These are phyloP conservation scores for Neonectria faginata DNA, from an alignment of 2,329 filamentous ascomycete species.

Conservation along the genomic window DNA sequence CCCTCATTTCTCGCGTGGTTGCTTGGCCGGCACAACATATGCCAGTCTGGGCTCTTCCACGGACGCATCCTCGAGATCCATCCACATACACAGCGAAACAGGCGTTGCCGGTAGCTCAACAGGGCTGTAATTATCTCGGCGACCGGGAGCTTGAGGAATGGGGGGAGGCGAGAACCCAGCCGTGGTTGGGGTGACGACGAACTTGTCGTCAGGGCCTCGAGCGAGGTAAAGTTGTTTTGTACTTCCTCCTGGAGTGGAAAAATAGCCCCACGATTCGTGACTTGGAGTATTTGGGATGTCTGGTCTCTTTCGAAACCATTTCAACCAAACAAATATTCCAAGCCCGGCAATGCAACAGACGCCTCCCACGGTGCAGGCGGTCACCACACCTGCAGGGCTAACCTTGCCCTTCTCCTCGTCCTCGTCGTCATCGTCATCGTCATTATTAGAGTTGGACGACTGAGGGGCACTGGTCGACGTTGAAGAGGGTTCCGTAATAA, in stretches of 20 bases:
- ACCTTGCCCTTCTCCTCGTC: constrained; percentile 23
- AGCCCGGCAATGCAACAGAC: constrained; percentile 40
- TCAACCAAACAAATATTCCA: constrained; percentile 44
- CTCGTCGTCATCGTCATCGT: constrained; percentile 21
- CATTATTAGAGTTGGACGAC: constrained; percentile 20
- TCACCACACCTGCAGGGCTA: constrained; percentile 39
- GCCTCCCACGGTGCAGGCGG: constrained; percentile 41
- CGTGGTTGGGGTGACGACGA: constrained; percentile 42
- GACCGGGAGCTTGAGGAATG: not conserved
- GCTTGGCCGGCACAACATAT: constrained; percentile 41
- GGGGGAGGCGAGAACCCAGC: constrained; percentile 36
- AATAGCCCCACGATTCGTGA: constrained; percentile 38
- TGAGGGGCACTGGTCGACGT: constrained; percentile 26
- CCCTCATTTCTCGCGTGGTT: constrained; percentile 6
- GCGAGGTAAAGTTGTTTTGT: constrained; percentile 37
- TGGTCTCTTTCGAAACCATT: constrained; percentile 40
- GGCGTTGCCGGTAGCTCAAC: constrained; percentile 45
- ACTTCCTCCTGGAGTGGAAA: constrained; percentile 30
- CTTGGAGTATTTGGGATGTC: constrained; percentile 17
- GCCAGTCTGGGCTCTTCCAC: constrained; percentile 45
- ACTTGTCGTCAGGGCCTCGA: constrained; percentile 43
- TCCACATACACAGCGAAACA: constrained; percentile 46
- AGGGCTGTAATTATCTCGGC: constrained; percentile 29
- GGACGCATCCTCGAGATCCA: constrained; percentile 40
- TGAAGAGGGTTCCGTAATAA: constrained; percentile 25